Conservation (phyloP, 2,329 filamentous ascomycete species). For the Dothideomycetes sp. region DNA sequence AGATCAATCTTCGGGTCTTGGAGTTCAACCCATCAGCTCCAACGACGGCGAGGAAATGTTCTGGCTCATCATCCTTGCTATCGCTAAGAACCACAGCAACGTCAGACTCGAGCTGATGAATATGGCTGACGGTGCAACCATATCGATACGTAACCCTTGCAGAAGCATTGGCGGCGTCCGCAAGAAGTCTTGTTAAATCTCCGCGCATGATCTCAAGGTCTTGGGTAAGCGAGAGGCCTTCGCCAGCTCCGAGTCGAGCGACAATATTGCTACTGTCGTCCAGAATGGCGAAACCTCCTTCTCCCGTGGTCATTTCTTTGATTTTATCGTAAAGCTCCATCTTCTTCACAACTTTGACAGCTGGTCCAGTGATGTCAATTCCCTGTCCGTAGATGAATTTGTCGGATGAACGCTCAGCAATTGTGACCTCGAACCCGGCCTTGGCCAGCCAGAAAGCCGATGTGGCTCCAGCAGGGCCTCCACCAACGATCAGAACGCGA, state of each 20-base stretch:
- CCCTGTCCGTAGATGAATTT: constrained; percentile 20
- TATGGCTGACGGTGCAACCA: constrained; percentile 16
- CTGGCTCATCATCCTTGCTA: neutral
- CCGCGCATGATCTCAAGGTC: constrained; percentile 41
- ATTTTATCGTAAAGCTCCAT: constrained; percentile 23
- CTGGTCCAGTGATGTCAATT: constrained; percentile 22
- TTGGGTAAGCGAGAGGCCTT: neutral
- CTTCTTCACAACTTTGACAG: constrained; percentile 18
- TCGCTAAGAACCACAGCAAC: neutral
- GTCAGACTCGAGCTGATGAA: constrained; percentile 2
- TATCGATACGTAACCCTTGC: constrained; percentile 19
- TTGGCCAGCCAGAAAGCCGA: constrained; percentile 21
- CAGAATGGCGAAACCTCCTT: constrained; percentile 21
- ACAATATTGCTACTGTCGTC: constrained; percentile 20
- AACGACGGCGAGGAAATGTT: constrained; percentile 20
- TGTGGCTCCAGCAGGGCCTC: constrained; percentile 20
- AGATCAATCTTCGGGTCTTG: constrained; percentile 20
- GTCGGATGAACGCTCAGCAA: constrained; percentile 19
- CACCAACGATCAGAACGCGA: constrained; percentile 20
- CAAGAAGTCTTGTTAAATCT: constrained; percentile 39
- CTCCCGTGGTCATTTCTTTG: constrained; percentile 20
- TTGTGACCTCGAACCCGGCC: constrained; percentile 18
- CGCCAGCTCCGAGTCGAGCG: neutral
- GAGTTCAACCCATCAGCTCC: constrained; percentile 23
- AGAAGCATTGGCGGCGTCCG: constrained; percentile 25